phyloP scores from a whole-genome alignment of 345 rosid species.

The Theobroma cacao region DNA sequence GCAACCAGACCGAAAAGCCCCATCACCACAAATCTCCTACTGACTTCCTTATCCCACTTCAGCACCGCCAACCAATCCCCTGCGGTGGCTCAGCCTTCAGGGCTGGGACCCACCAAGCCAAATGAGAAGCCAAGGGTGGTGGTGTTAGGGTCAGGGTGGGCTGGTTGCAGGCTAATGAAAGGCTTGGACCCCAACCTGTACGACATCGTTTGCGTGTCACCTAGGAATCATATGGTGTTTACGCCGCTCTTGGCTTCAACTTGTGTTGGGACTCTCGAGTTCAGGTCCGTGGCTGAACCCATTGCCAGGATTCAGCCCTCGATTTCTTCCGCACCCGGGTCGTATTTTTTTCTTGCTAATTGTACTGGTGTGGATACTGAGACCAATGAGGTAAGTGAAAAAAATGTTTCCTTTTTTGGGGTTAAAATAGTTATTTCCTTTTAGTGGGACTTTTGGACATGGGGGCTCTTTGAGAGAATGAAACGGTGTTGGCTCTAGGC shows the following conservation, averaged over 20 bases:
- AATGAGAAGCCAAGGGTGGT: constrained; percentile 80
- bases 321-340: constrained; percentile 67
- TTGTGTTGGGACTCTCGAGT: constrained; percentile 95
- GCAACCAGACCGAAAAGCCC: neutral
- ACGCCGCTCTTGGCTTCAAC: constrained; percentile 91
- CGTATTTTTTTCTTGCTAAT: constrained; percentile 72
- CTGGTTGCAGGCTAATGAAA: constrained; percentile 87
- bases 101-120: constrained; percentile 56
- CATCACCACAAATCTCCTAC: constrained; percentile 2
- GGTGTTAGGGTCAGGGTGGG: constrained; percentile 93
- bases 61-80: constrained; percentile 21
- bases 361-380: constrained; percentile 59
- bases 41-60: constrained; percentile 35
- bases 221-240: constrained; percentile 90
- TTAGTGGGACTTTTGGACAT: neutral
- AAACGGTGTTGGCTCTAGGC: neutral
- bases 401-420: neutral
- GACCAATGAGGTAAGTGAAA: constrained; percentile 46
- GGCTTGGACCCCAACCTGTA: constrained; percentile 62
- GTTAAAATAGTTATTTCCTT: too few species aligned
- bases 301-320: constrained; percentile 85
- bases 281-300: constrained; percentile 92
- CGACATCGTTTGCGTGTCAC: constrained; percentile 88
- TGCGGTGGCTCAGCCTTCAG: constrained; percentile 12
- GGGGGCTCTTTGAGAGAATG: neutral